A percentile compares a stretch with the other conserved stretches of the same genome.
These are phyloP conservation scores for Agrocybe chaxingu DNA, from an alignment of 768 basidiomycete species.

Conservation along the genomic window DNA sequence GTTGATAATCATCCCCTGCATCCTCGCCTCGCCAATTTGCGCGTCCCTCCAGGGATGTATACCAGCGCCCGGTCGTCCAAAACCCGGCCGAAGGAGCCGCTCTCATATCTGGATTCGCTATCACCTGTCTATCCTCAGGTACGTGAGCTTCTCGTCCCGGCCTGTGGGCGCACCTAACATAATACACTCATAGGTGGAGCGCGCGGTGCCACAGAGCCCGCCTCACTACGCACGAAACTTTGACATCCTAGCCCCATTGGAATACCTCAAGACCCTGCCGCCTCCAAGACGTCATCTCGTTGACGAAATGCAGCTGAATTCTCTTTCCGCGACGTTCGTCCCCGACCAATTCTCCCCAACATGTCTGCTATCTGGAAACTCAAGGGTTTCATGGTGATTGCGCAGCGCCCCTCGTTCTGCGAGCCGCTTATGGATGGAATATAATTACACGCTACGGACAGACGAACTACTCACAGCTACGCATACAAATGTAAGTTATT, in stretches of 20 bases:
- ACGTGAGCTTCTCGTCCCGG: no score
- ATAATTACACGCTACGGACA: not conserved
- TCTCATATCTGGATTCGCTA: not conserved
- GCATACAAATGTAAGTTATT: no score
- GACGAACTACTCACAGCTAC: not conserved
- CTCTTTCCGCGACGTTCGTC: constrained; percentile 34
- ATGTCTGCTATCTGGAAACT: not conserved
- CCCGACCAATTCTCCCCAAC: constrained; percentile 2
- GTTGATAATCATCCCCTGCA: constrained; percentile 57
- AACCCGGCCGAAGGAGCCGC: constrained; percentile 22
- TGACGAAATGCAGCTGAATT: constrained; percentile 70
- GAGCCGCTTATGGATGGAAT: not conserved
- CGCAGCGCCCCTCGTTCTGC: no score
- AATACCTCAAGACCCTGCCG: constrained; percentile 57
- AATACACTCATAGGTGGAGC: no score
- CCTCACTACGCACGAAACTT: no score
- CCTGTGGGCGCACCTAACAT: no score
- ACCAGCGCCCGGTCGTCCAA: constrained; percentile 60
- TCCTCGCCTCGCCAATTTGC: constrained; percentile 47
- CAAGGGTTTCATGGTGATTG: no score
- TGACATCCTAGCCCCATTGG: constrained; percentile 51
- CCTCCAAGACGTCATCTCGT: constrained; percentile 65
- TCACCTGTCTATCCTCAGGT: not conserved
- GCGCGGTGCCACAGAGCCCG: no score
- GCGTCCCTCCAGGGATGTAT: constrained; percentile 60